A percentile compares a stretch with the other conserved stretches of the same genome.
These are phyloP conservation scores for Paecilomyces sp. DNA, from an alignment of 2,329 filamentous ascomycete genomes.

Conservation along the genomic window DNA sequence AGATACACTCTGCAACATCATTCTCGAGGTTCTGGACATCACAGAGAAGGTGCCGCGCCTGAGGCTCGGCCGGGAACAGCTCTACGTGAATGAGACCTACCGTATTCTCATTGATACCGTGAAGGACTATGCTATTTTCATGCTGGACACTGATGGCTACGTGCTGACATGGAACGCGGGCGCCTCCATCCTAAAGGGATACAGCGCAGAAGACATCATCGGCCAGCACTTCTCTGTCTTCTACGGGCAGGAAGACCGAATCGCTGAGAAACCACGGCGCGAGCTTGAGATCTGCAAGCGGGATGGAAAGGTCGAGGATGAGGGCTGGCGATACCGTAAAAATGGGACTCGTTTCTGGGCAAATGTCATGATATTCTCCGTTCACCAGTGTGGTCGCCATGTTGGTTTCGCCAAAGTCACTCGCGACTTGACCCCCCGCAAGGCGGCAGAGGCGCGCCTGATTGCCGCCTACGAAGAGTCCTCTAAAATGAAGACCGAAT, in stretches of 20 bases:
- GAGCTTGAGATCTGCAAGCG: constrained; percentile 48
- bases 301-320: constrained; percentile 52
- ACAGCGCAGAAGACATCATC: constrained; percentile 47
- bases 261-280: constrained; percentile 42
- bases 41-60: constrained; percentile 18
- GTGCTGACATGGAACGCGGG: constrained; percentile 54
- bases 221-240: constrained; percentile 54
- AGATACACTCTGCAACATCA: constrained; percentile 31
- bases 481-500: constrained; percentile 56
- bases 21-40: constrained; percentile 36
- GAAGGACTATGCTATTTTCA: constrained; percentile 58
- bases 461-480: constrained; percentile 55
- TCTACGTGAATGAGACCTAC: constrained; percentile 49
- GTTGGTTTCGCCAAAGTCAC: constrained; percentile 55
- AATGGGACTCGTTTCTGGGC: constrained; percentile 56
- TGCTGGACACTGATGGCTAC: constrained; percentile 50
- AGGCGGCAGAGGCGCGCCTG: constrained; percentile 47
- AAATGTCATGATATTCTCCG: constrained; percentile 52
- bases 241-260: constrained; percentile 47
- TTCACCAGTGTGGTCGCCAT: constrained; percentile 47
- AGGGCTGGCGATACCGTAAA: constrained; percentile 54
- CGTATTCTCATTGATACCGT: constrained; percentile 56
- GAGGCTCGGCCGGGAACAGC: constrained; percentile 31
- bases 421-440: constrained; percentile 50
- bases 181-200: constrained; percentile 51